Evolutionary conservation across 352 stramenopile genomes (phyloP).

Genomic region (Pythium grandisporangium): DNA sequence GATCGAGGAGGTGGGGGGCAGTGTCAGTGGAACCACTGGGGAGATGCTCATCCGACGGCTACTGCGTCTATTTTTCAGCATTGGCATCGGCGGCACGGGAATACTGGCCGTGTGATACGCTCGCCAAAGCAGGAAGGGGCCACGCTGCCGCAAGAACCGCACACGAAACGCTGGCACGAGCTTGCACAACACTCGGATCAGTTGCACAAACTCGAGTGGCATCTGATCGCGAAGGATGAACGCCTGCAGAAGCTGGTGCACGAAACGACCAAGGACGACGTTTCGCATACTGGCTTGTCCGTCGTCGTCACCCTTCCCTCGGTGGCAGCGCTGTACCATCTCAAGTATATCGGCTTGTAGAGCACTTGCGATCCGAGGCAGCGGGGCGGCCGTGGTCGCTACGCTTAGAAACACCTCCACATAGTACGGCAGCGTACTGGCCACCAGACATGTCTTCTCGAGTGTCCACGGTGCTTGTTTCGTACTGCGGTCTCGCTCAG

Average conservation of each 20-base stretch:
- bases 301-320: too few relatives aligned
- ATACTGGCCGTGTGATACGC: conserved; percentile 17
- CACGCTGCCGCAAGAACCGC: conserved; percentile 37
- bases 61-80: conserved; percentile 1
- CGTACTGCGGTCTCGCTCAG: too few relatives aligned
- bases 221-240: conserved; percentile 23
- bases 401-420: conserved; percentile 9
- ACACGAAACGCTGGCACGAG: conserved; percentile 22
- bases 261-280: conserved; percentile 21
- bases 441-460: conserved; percentile 3
- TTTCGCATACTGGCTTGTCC: conserved; percentile 28
- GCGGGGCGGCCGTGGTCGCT: conserved; percentile 1
- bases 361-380: too few relatives aligned
- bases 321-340: too few relatives aligned
- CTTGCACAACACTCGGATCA: conserved; percentile 30
- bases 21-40: too few relatives aligned
- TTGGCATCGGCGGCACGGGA: not conserved
- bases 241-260: conserved; percentile 40
- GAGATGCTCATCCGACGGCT: not conserved
- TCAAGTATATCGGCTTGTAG: too few relatives aligned
- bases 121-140: conserved; percentile 32
- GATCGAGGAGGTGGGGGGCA: too few relatives aligned
- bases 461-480: conserved; percentile 1
- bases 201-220: conserved; percentile 21
- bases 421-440: conserved; percentile 8